A percentile compares a stretch with the other conserved stretches of the same genome.
phyloP scores from a whole-genome alignment of 2,329 filamentous ascomycete genomes.

The Aspergillus sp. region DNA sequence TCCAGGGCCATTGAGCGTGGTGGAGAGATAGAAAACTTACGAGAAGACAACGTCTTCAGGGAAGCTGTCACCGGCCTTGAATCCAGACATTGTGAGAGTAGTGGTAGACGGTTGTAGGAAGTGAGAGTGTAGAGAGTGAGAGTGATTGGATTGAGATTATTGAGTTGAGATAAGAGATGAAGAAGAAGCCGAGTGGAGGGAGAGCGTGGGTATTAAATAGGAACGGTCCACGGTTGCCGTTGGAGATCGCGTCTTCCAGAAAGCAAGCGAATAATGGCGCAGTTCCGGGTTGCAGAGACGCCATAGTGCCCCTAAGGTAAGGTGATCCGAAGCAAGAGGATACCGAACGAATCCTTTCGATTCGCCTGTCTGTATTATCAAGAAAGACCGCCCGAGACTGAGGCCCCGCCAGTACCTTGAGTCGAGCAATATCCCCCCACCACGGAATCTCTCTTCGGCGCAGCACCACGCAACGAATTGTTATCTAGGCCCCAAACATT shows the following conservation, averaged over 20 bases:
- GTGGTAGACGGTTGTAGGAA: conserved; percentile 17
- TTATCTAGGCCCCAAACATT: conserved; percentile 26
- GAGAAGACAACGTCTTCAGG: conserved; percentile 78
- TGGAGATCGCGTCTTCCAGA: conserved; percentile 18
- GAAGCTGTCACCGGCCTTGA: conserved; percentile 83
- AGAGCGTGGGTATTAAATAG: conserved; percentile 28
- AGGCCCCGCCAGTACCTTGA: conserved; percentile 24
- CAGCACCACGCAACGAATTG: conserved; percentile 11
- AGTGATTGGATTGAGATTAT: conserved; percentile 22
- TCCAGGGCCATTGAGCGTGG: neutral
- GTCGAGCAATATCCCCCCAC: conserved; percentile 15
- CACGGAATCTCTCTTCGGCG: conserved; percentile 12
- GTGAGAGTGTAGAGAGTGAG: conserved; percentile 15
- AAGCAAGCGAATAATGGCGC: conserved; percentile 20
- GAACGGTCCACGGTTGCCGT: conserved; percentile 19
- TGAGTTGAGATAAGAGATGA: conserved; percentile 17
- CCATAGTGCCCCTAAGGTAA: conserved; percentile 22
- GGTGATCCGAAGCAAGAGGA: conserved; percentile 42
- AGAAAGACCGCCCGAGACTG: conserved; percentile 43
- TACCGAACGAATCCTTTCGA: conserved; percentile 45
- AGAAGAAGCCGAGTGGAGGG: conserved; percentile 14
- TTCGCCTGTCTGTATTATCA: conserved; percentile 34
- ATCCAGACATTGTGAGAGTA: conserved; percentile 60
- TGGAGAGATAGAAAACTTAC: conserved; percentile 49
- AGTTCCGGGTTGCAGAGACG: conserved; percentile 20